Conservation (phyloP, 2,329 filamentous ascomycete species). For the Neofusicoccum kwambonambiense region DNA sequence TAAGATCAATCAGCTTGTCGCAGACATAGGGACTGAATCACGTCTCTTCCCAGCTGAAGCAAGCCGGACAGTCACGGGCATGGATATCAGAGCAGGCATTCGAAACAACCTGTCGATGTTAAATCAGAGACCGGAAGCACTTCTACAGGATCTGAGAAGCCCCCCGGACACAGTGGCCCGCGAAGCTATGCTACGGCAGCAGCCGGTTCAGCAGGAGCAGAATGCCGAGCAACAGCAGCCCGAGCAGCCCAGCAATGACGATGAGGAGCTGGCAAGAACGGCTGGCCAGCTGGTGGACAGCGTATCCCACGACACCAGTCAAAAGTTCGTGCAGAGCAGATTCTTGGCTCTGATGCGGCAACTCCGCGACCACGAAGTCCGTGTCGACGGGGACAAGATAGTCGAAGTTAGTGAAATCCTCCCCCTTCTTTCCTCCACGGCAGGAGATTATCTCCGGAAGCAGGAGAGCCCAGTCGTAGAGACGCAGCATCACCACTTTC, state of each 20-base stretch:
- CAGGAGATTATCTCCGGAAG: conserved; percentile 2
- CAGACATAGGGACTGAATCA: not conserved
- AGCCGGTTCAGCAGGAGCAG: not conserved
- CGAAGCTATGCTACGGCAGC: not conserved
- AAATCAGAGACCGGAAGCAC: conserved; percentile 1
- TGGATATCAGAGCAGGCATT: not conserved
- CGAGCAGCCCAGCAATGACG: conserved; percentile 40
- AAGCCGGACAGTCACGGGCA: not conserved
- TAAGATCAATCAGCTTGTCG: not conserved
- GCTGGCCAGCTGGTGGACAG: conserved; percentile 69
- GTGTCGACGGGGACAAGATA: conserved; percentile 68
- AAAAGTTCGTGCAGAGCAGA: conserved; percentile 75
- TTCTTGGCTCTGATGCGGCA: conserved; percentile 76
- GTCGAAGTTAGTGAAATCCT: conserved; percentile 48
- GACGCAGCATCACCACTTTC: conserved; percentile 7
- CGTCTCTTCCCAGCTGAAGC: not conserved
- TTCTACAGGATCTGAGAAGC: not conserved
- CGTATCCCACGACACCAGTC: conserved; percentile 65
- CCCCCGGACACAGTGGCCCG: not conserved
- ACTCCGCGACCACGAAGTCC: conserved; percentile 69
- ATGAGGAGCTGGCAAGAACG: conserved; percentile 69
- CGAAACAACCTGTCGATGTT: not conserved
- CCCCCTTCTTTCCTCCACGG: conserved; percentile 1
- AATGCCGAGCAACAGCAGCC: conserved; percentile 15
- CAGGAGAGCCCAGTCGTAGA: not conserved